Evolutionary conservation across 345 rosid species (phyloP), one percentile per base, ranked within the genome.

Genomic region (Aquilaria yunnanensis): DNA sequence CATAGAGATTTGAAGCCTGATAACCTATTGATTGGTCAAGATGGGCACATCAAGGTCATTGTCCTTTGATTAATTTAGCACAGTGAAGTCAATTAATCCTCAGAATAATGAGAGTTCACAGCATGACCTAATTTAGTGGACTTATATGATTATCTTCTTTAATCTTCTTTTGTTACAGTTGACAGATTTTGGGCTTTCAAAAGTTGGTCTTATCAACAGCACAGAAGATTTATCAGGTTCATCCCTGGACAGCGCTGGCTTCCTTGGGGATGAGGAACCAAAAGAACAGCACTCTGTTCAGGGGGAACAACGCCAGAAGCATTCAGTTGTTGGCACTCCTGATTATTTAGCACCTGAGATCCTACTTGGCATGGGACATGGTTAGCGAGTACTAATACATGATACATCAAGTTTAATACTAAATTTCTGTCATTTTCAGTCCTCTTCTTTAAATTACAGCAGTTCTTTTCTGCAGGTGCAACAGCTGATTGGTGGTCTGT

Each of bases 401-500:
- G 45, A 49, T 47, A 45, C 51, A 54, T 53, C n/a, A n/a, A 66
- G 14, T 41, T 47, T 50, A 59, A 13, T 6, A 13, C 59, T 49
- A 54, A 30, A 29, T 31, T 30, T 10, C 47, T 56, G 23, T 32
- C 14, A 9, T 13, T 49, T 34, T 52, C 55, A 13, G 37, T 54
- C 71, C 34, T 51, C 59, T 61, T 51, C 23, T 65, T 67, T 62
- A 37, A 47, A 54, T 54, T 66, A 51, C 57, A 43, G 56, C 51
- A 51, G 67, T 63, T 57, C 60, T 67, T 60, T 66, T 74, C 60
- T 37, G 8, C 63, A 94, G 97, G 93, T 72, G 83, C 81, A 76
- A 88, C 97, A 57, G 96, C 99, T 51, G 99, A 94, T 78, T 90
- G 99, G 99, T 94, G 99, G 99, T 94, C 99, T 48, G 93, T 90